Conservation (phyloP, 352 stramenopile species). For the Phytophthora cajani region DNA sequence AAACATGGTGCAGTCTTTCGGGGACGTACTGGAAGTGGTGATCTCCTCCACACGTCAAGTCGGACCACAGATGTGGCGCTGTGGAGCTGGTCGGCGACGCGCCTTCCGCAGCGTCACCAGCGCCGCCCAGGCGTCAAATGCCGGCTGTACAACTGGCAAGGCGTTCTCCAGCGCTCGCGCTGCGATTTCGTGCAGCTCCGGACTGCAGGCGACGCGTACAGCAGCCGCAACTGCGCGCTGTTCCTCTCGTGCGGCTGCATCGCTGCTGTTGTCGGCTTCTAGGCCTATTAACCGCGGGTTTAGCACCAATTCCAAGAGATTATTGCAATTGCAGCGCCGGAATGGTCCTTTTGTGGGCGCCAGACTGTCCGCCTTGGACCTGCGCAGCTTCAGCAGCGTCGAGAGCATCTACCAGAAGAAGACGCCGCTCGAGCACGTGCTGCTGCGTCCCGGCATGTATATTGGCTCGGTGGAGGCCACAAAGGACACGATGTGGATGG, state of each 20-base stretch:
- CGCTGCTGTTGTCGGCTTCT: slow-evolving; percentile 5
- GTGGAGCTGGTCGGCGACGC: slow-evolving; percentile 34
- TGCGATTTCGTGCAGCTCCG: slow-evolving; percentile 2
- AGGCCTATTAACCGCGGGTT: slow-evolving; percentile 5
- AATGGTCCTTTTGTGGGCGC: slow-evolving; percentile 2
- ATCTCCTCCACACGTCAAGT: slow-evolving; percentile 16
- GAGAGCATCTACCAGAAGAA: slow-evolving; percentile 92
- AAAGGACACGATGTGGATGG: slow-evolving; percentile 84
- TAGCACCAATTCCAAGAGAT: background rate
- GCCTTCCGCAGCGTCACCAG: slow-evolving; percentile 34
- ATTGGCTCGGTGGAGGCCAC: slow-evolving; percentile 87
- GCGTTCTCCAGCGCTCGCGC: background rate
- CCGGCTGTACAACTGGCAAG: background rate
- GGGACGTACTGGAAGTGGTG: background rate
- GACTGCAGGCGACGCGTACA: slow-evolving; percentile 2
- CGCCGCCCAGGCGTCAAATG: slow-evolving; percentile 2
- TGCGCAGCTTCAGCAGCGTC: slow-evolving; percentile 50
- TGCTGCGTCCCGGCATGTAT: slow-evolving; percentile 93
- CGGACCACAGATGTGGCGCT: slow-evolving; percentile 35
- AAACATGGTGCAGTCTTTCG: background rate
- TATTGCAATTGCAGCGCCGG: background rate
- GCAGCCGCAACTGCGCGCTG: slow-evolving; percentile 5
- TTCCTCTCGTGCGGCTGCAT: background rate
- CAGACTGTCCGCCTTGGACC: slow-evolving; percentile 2
- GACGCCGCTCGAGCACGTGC: slow-evolving; percentile 89